A percentile compares a stretch with the other conserved stretches of the same genome.
phyloP scores from a whole-genome alignment of 495 filamentous ascomycete genomes.

The Pseudoneurospora amorphoporcata region DNA sequence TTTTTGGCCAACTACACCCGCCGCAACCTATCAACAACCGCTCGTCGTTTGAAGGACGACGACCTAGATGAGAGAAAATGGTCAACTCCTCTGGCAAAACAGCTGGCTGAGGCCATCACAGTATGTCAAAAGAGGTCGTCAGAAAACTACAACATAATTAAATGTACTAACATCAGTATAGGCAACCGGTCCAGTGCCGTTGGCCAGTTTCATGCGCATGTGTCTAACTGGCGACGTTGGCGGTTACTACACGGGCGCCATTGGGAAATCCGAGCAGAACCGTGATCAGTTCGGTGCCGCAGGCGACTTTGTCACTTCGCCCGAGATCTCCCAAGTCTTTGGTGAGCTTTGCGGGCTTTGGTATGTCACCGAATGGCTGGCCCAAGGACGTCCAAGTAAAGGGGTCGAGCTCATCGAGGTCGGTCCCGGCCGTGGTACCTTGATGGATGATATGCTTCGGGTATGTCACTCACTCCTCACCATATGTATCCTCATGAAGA shows the following conservation, averaged over 20 bases:
- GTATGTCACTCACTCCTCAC: conserved; percentile 39
- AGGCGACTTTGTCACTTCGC: conserved; percentile 93
- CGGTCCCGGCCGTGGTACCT: conserved; percentile 85
- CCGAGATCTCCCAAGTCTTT: conserved; percentile 95
- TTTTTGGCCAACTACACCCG: neutral
- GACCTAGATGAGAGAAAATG: conserved; percentile 44
- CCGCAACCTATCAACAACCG: conserved; percentile 11
- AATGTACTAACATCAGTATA: conserved; percentile 15
- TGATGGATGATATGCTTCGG: conserved; percentile 94
- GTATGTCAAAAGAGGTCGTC: conserved; percentile 31
- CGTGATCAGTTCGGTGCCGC: conserved; percentile 79
- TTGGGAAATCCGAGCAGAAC: conserved; percentile 30
- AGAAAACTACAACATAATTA: neutral
- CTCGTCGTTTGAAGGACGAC: neutral
- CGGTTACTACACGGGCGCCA: conserved; percentile 81
- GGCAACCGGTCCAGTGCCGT: conserved; percentile 79
- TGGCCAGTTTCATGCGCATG: conserved; percentile 96
- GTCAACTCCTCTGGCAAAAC: conserved; percentile 85
- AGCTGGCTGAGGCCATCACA: conserved; percentile 71
- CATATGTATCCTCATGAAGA: no score
- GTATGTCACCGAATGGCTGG: conserved; percentile 93
- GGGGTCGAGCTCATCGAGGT: conserved; percentile 86
- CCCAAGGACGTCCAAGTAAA: conserved; percentile 59
- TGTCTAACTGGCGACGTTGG: conserved; percentile 85
- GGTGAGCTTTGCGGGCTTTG: conserved; percentile 90